A percentile compares a stretch with the other conserved stretches of the same genome.
Conservation (phyloP, 2,329 filamentous ascomycete species). For the Oidium heveae region DNA sequence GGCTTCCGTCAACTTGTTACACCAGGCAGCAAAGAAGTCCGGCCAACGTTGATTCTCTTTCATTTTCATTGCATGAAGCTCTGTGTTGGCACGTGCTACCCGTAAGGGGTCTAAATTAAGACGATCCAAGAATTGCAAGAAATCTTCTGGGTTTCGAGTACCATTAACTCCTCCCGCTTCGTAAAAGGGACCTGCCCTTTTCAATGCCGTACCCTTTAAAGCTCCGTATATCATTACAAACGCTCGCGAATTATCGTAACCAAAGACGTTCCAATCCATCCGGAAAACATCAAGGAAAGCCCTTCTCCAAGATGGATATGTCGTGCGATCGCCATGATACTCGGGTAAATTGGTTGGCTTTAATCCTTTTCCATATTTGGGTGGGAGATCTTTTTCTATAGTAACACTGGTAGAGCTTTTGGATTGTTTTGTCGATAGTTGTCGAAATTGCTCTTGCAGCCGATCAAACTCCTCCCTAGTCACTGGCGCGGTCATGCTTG, state of each 20-base stretch:
- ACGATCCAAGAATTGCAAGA: not conserved
- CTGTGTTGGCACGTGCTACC: too few species aligned
- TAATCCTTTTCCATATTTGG: not conserved
- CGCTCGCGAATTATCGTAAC: not conserved
- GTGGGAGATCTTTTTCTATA: not conserved
- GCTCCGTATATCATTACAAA: not conserved
- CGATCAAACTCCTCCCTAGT: not conserved
- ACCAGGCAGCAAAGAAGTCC: too few species aligned
- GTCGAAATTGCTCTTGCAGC: not conserved
- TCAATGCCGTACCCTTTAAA: not conserved
- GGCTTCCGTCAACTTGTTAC: too few species aligned
- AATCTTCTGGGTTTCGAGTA: not conserved
- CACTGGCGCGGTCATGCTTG: not conserved
- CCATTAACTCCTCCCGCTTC: not conserved
- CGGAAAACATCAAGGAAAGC: not conserved
- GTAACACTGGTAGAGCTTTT: too few species aligned
- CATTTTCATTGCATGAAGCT: too few species aligned
- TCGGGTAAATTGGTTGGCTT: not conserved
- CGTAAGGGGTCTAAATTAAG: too few species aligned
- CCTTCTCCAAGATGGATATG: not conserved
- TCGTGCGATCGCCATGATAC: not conserved
- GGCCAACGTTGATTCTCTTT: too few species aligned
- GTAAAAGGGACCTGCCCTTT: not conserved
- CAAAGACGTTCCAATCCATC: not conserved
- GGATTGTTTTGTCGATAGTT: not conserved